Evolutionary conservation across 1,139 yeast genomes (phyloP).

Genomic region (Magnusiomyces sp.): DNA sequence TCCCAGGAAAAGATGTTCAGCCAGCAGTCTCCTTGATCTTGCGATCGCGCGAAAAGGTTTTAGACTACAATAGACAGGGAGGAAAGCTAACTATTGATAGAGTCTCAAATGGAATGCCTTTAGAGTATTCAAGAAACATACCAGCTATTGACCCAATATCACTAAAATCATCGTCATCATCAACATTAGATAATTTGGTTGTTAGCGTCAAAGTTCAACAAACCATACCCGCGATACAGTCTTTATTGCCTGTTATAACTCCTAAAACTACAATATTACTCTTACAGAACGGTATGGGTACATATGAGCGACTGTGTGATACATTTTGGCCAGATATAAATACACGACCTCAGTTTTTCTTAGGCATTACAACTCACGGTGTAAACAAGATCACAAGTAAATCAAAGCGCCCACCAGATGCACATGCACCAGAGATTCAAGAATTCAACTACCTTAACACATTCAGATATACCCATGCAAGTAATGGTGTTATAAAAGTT

Average conservation of each 20-base stretch:
- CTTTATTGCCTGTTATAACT: conserved; percentile 37
- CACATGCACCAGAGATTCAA: too few relatives aligned
- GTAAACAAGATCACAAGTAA: conserved; percentile 32
- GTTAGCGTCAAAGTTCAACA: conserved; percentile 60
- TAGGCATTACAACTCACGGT: conserved; percentile 81
- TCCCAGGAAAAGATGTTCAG: conserved; percentile 18
- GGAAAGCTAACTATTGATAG: conserved; percentile 29
- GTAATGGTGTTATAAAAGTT: conserved; percentile 1
- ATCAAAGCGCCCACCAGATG: too few relatives aligned
- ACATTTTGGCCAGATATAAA: conserved; percentile 45
- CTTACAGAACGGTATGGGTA: conserved; percentile 76
- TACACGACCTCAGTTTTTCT: conserved; percentile 49
- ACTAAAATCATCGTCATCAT: neutral
- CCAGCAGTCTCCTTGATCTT: conserved; percentile 39
- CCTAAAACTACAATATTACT: conserved; percentile 48
- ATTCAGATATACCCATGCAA: conserved; percentile 5
- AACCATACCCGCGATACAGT: conserved; percentile 40
- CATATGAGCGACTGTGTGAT: conserved; percentile 44
- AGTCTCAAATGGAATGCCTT: conserved; percentile 12
- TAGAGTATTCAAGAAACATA: conserved; percentile 9
- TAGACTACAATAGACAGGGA: conserved; percentile 36
- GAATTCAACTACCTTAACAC: neutral
- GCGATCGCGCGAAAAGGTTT: conserved; percentile 34
- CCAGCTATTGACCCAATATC: conserved; percentile 12
- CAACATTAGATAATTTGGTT: conserved; percentile 43